phyloP scores from a whole-genome alignment of 116 monocot species.

The Zostera marina region DNA sequence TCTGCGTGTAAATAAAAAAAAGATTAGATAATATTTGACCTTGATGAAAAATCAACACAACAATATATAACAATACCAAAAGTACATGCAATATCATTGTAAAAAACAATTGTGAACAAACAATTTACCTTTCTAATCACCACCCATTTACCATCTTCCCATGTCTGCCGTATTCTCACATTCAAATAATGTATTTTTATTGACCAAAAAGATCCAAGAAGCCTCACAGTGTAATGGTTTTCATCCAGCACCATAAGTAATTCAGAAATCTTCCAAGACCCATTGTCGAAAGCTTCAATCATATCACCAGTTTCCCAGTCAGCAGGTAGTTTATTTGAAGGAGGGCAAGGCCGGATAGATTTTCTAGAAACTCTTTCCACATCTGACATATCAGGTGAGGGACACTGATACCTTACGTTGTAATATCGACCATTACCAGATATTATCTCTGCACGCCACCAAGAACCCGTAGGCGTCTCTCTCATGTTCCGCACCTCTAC shows the following conservation, averaged over 20 bases:
- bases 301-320: slow-evolving; percentile 23
- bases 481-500: slow-evolving; percentile 30
- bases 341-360: slow-evolving; percentile 32
- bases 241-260: slow-evolving; percentile 9
- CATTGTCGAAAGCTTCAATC: slow-evolving; percentile 24
- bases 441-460: slow-evolving; percentile 29
- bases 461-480: slow-evolving; percentile 19
- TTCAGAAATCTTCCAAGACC: slow-evolving; percentile 31
- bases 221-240: slow-evolving; percentile 11
- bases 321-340: not conserved
- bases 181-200: slow-evolving; percentile 9
- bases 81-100: not conserved
- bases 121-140: slow-evolving; percentile 23
- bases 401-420: slow-evolving; percentile 19
- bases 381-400: not conserved
- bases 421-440: slow-evolving; percentile 40
- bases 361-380: slow-evolving; percentile 36
- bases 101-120: not conserved
- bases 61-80: not conserved
- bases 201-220: slow-evolving; percentile 13
- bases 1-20: slow-evolving; percentile 1
- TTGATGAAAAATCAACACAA: not conserved
- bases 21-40: not conserved
- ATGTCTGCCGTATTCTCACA: slow-evolving; percentile 17
- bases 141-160: slow-evolving; percentile 31